phyloP scores from a whole-genome alignment of 2,329 filamentous ascomycete genomes.

The Phyllosticta citrichinensis region DNA sequence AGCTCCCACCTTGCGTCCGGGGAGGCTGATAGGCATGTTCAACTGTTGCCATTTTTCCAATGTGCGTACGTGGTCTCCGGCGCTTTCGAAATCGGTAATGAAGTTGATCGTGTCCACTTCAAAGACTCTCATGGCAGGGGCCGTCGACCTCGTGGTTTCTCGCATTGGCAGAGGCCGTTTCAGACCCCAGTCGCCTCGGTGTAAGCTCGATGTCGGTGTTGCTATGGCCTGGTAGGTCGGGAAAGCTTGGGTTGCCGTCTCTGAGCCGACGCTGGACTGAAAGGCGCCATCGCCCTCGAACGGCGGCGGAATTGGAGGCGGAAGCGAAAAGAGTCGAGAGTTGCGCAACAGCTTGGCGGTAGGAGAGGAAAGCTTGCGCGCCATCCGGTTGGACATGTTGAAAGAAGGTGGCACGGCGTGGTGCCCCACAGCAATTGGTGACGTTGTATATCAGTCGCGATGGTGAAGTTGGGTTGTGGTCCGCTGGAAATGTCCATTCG shows the following conservation, averaged over 20 bases:
- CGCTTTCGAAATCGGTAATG: conserved; percentile 79
- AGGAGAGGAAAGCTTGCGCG: conserved; percentile 40
- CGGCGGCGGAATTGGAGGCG: conserved; percentile 55
- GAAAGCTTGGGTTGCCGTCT: conserved; percentile 62
- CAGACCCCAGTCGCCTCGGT: conserved; percentile 82
- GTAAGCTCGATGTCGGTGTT: conserved; percentile 61
- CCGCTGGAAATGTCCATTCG: neutral
- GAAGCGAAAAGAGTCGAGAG: conserved; percentile 84
- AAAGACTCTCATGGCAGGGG: conserved; percentile 66
- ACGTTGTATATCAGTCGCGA: neutral
- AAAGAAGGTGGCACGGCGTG: neutral
- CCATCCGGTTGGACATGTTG: conserved; percentile 17
- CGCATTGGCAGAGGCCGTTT: conserved; percentile 74
- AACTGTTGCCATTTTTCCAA: conserved; percentile 81
- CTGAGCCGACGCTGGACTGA: conserved; percentile 41
- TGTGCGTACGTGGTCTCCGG: conserved; percentile 70
- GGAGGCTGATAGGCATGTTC: conserved; percentile 53
- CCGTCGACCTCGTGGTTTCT: conserved; percentile 57
- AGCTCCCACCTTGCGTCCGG: conserved; percentile 13
- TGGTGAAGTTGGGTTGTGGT: neutral
- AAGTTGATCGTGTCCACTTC: conserved; percentile 77
- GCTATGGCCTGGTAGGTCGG: conserved; percentile 79
- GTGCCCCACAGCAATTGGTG: neutral
- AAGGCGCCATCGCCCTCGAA: conserved; percentile 38
- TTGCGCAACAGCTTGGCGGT: conserved; percentile 64